Base-by-base conservation (phyloP, 306 rosid species). In the Acacia melanoxylon region DNA sequence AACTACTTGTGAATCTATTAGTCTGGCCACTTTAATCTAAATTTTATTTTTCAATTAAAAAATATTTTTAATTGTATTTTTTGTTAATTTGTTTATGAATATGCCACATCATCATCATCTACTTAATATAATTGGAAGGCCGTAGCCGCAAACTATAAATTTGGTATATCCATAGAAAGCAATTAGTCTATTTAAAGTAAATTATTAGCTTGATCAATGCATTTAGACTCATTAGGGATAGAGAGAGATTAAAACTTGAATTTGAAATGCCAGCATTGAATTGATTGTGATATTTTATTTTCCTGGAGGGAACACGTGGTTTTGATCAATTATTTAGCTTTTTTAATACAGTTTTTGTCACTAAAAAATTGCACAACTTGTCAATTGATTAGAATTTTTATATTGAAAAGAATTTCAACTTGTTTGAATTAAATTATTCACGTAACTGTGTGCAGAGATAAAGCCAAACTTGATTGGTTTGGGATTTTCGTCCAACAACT, bases 341-440 rank as follows among this genome's bases (percentile, higher is more conserved):
- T 79, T 79, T 29, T 29, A 10, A 59, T 24, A 29, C 14, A 56
- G 35, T 58, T 71, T 65, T 22, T 63, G 72, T 25, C 24, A 73
- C 56, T 80, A 11, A 75, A 42, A 42, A 3, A 68, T 67, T 67
- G 2, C 9, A 19, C 86, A 84, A 70, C 51, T 63, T 76, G 86
- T 15, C 1, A 10, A 62, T 4, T 61, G 40, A 78, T 46, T 82
- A 41, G 33, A 72, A 33, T 20, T 85, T 59, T 80, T 49, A 76
- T 87, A 76, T 72, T 82, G 49, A 74, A 80, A 77, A 82, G 73
- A 49, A 82, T 69, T 76, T 82, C 91, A 86, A 88, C 87, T 86
- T 81, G 87, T 75, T 83, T 83, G 89, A 86, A 85, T 75, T 52
- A 54, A 81, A 24, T 29, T 44, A 83, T 42, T 83, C 83, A 81